Evolutionary conservation across 169 alveolate species (phyloP), one percentile per base, ranked within the genome.

Genomic region (Plasmodium vinckei): DNA sequence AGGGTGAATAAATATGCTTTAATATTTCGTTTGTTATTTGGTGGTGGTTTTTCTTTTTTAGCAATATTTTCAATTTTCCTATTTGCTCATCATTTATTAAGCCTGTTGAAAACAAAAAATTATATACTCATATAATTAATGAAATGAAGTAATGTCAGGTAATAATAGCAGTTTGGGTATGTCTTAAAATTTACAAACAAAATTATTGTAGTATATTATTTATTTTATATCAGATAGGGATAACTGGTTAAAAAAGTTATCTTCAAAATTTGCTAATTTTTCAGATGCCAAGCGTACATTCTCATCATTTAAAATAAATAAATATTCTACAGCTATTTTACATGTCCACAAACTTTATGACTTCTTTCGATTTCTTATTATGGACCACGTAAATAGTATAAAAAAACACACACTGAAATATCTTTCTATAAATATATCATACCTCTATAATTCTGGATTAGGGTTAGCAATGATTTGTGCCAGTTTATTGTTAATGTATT

Each of bases 401-500:
- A 49, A n/a, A 49, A 13, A n/a, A 13, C n/a, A n/a, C 1, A 49
- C 59, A 3, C 6, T 5, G 5, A 49, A 10, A 49, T 1, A 4
- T 4, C 0, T 10, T 51, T 7, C 59, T 51, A 51, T 51, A 15
- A 51, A 15, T 51, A 51, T 1, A 4, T 6, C 60, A 10, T 75
- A 93, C 96, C 94, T 87, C 95, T 92, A 93, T 98, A 98, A 75
- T 92, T 89, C 88, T 94, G 95, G 13, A 96, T 96, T 61, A 98
- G 96, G 44, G 94, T 91, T 19, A 97, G 94, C 7, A 98, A 92
- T 21, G 98, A 94, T 73, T 97, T 96, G 79, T 97, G 99, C 99
- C 99, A 98, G 33, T 97, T 92, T 59, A 98, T 98, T 21, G 99
- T 99, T 88, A 97, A 69, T 15, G 56, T 60, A 46, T 88, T 94